These are phyloP conservation scores for Phlebopus sp. DNA, from an alignment of 1,284 basidiomycete species.

Conservation along the genomic window DNA sequence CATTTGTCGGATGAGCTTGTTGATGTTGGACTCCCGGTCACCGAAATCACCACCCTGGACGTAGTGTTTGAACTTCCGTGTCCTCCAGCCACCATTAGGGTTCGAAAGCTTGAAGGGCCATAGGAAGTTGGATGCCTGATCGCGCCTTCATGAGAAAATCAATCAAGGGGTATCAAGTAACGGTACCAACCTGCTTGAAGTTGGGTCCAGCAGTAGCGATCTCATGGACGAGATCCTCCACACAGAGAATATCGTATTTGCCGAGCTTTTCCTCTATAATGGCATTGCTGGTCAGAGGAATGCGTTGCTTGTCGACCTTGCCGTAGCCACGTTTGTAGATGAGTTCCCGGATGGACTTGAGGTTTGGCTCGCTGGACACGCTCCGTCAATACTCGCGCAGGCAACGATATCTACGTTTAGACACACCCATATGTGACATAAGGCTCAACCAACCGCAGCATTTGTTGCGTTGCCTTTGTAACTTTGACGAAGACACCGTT, in stretches of 20 bases:
- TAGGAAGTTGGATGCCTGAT: constrained; percentile 88
- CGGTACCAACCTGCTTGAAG: constrained; percentile 85
- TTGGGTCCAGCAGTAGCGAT: constrained; percentile 94
- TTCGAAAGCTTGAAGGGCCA: constrained; percentile 99
- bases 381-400: constrained; percentile 7
- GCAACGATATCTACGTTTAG: background rate
- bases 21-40: constrained; percentile 95
- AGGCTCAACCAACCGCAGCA: constrained; percentile 97
- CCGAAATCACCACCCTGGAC: constrained; percentile 96
- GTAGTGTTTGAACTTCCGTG: constrained; percentile 94
- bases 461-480: constrained; percentile 95
- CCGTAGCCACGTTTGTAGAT: constrained; percentile 99
- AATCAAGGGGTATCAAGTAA: background rate
- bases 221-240: constrained; percentile 98
- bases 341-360: constrained; percentile 95
- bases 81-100: constrained; percentile 97
- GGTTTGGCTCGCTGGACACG: constrained; percentile 77
- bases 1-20: constrained; percentile 97
- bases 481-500: constrained; percentile 99
- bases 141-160: background rate
- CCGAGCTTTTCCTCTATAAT: constrained; percentile 93
- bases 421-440: constrained; percentile 94
- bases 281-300: constrained; percentile 92
- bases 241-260: constrained; percentile 94
- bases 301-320: constrained; percentile 97